Evolutionary conservation across 495 filamentous ascomycete genomes (phyloP).

Genomic region (Daldinia decipiens): DNA sequence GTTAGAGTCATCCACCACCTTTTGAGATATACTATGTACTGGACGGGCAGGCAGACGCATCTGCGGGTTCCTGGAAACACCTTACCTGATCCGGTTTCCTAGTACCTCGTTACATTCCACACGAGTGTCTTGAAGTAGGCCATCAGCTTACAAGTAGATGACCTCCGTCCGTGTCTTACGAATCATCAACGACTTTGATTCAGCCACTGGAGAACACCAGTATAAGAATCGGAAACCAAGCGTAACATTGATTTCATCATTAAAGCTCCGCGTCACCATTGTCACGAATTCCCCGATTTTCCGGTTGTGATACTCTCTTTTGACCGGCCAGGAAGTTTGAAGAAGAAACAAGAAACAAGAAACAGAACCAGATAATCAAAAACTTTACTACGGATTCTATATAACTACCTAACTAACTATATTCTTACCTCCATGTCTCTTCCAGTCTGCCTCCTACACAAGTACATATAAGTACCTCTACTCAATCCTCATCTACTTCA

Average conservation of each 20-base stretch:
- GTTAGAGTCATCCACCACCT: conserved; percentile 33
- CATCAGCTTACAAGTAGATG: conserved; percentile 37
- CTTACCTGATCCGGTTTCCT: conserved; percentile 37
- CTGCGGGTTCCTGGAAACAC: conserved; percentile 37
- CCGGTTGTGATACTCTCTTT: conserved; percentile 16
- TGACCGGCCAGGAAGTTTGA: conserved; percentile 5
- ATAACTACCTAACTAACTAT: no score
- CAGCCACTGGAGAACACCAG: conserved; percentile 22
- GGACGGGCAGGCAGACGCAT: conserved; percentile 25
- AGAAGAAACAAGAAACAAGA: neutral
- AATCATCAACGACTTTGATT: conserved; percentile 25
- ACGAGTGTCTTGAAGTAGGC: conserved; percentile 16
- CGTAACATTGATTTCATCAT: conserved; percentile 39
- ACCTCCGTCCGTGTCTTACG: conserved; percentile 24
- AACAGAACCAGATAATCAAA: neutral
- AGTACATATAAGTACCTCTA: conserved; percentile 2
- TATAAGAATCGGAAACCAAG: conserved; percentile 8
- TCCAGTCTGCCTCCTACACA: neutral
- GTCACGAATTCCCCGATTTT: conserved; percentile 37
- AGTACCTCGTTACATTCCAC: conserved; percentile 35
- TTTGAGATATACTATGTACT: conserved; percentile 27
- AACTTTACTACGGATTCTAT: neutral
- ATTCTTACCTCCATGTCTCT: neutral
- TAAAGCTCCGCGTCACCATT: conserved; percentile 36
- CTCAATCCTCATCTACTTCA: neutral